A percentile compares a stretch with the other conserved stretches of the same genome.
Conservation (phyloP, 495 filamentous ascomycete genomes). For the Bacidia rubella region DNA sequence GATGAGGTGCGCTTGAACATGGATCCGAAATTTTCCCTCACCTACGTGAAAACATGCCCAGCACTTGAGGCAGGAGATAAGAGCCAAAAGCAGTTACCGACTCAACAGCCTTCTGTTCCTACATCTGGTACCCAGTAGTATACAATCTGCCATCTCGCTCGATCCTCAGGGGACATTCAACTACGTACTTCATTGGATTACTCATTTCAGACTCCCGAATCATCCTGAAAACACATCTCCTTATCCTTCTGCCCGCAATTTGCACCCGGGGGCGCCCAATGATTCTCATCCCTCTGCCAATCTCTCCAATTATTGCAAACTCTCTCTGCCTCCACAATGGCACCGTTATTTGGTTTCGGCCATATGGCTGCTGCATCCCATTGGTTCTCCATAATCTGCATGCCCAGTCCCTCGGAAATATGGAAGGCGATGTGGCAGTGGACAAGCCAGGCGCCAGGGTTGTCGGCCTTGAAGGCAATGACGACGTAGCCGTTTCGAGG, state of each 20-base stretch:
- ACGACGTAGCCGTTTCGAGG: conserved; percentile 32
- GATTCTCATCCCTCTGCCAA: background rate
- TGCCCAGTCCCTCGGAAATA: conserved; percentile 28
- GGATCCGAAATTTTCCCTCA: no score
- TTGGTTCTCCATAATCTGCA: conserved; percentile 32
- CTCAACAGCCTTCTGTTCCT: no score
- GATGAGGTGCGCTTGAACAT: no score
- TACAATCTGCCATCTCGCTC: no score
- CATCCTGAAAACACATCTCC: background rate
- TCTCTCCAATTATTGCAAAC: conserved; percentile 5
- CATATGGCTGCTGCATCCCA: background rate
- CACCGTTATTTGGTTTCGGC: background rate
- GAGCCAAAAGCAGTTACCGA: no score
- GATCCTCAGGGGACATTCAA: no score
- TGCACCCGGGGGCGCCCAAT: conserved; percentile 2
- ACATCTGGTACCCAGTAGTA: no score
- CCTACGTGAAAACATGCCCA: no score
- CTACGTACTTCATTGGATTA: no score
- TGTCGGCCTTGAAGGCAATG: conserved; percentile 41
- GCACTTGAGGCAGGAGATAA: no score
- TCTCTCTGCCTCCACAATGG: conserved; percentile 1
- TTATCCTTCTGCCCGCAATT: background rate
- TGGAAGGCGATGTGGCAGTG: conserved; percentile 43
- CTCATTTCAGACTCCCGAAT: conserved; percentile 9
- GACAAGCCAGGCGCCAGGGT: conserved; percentile 40